phyloP scores from a whole-genome alignment of 345 rosid species.

The Excoecaria agallocha region DNA sequence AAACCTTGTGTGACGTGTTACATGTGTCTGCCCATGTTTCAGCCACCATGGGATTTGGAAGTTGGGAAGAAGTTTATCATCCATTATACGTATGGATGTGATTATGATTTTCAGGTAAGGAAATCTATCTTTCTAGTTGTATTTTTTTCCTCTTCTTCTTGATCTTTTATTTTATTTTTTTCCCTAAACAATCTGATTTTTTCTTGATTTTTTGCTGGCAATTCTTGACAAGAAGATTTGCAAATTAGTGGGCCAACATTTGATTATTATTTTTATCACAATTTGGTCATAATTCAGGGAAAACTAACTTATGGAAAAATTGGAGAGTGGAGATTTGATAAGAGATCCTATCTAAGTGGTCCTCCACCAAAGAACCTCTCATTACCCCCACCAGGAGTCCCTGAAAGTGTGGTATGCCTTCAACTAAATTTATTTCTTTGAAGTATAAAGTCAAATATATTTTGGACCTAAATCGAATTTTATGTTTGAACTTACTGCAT shows the following conservation, averaged over 20 bases:
- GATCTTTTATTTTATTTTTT: no score
- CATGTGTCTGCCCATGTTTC: constrained; percentile 22
- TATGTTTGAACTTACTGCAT: background rate
- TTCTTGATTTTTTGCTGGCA: background rate
- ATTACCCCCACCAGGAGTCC: constrained; percentile 85
- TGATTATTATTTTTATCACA: background rate
- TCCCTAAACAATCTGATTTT: background rate
- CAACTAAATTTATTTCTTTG: background rate
- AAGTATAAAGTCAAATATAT: background rate
- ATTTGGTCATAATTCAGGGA: constrained; percentile 45
- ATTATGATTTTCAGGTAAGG: constrained; percentile 77
- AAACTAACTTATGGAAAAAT: constrained; percentile 78
- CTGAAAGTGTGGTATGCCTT: constrained; percentile 91
- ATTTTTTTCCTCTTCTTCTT: no score
- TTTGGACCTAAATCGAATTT: background rate
- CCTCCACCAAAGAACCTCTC: constrained; percentile 76
- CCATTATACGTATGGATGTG: constrained; percentile 97
- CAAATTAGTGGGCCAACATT: background rate
- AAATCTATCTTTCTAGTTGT: background rate
- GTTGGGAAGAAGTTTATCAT: constrained; percentile 69
- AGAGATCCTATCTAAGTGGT: constrained; percentile 73
- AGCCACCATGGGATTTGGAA: constrained; percentile 96
- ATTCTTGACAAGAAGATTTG: background rate
- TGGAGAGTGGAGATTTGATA: constrained; percentile 96
- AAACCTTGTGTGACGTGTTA: constrained; percentile 3